These are phyloP conservation scores for Zasmidium angulare DNA, from an alignment of 2,329 filamentous ascomycete species.

Conservation along the genomic window DNA sequence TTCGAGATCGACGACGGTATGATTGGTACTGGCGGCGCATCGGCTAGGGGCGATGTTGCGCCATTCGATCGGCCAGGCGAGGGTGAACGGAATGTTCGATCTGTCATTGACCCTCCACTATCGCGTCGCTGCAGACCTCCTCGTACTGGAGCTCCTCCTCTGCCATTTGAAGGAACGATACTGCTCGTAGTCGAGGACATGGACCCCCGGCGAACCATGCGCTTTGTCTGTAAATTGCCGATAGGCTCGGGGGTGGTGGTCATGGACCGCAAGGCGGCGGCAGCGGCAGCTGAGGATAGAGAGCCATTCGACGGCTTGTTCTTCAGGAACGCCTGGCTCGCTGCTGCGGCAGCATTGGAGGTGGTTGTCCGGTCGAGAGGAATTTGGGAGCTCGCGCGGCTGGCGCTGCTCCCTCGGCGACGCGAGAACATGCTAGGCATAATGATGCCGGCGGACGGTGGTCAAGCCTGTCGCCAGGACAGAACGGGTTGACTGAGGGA, in stretches of 20 bases:
- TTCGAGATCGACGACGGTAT: constrained; percentile 50
- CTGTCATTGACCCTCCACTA: constrained; percentile 81
- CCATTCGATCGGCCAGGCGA: constrained; percentile 56
- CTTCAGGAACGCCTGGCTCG: constrained; percentile 72
- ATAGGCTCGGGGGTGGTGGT: constrained; percentile 77
- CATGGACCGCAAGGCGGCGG: constrained; percentile 76
- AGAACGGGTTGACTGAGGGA: background rate
- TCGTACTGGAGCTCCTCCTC: constrained; percentile 32
- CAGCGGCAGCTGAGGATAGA: constrained; percentile 82
- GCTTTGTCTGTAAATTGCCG: constrained; percentile 82
- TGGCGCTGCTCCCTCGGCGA: constrained; percentile 19
- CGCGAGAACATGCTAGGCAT: constrained; percentile 14
- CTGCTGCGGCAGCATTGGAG: constrained; percentile 74
- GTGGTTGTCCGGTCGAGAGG: constrained; percentile 62
- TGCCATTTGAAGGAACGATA: constrained; percentile 30
- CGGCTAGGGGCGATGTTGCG: constrained; percentile 19
- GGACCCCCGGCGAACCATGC: constrained; percentile 73
- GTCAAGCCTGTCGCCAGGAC: background rate
- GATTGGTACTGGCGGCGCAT: constrained; percentile 71
- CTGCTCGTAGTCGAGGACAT: constrained; percentile 64
- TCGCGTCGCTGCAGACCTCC: constrained; percentile 59
- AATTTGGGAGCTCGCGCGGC: constrained; percentile 7
- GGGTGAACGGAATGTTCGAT: constrained; percentile 80
- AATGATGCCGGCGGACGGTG: background rate
- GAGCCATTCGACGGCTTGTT: constrained; percentile 63